phyloP scores from a whole-genome alignment of 139 green algal genomes.

The Haematococcus lacustris region DNA sequence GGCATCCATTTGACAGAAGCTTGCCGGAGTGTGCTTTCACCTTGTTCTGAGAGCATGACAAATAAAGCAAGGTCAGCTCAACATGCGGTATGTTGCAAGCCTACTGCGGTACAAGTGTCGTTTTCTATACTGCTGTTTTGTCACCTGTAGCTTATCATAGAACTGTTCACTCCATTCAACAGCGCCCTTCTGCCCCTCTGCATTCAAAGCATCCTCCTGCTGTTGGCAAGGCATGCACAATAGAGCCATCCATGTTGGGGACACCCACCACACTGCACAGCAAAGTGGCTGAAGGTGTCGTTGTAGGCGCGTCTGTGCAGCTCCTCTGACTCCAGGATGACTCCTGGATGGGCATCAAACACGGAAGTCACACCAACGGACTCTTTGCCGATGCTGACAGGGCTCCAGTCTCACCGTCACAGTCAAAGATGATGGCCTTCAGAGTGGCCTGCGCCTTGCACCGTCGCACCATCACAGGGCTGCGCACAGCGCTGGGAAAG shows the following conservation, averaged over 20 bases:
- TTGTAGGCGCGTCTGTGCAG: slow-evolving; percentile 89
- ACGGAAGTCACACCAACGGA: background rate
- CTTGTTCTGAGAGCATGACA: no score
- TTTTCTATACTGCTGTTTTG: no score
- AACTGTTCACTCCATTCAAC: slow-evolving; percentile 3
- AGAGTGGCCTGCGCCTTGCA: slow-evolving; percentile 13
- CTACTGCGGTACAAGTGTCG: no score
- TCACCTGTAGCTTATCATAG: background rate
- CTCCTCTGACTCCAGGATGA: slow-evolving; percentile 89
- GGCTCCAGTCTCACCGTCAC: slow-evolving; percentile 13
- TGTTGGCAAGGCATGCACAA: background rate
- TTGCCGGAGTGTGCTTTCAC: no score
- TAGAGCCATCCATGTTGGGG: background rate
- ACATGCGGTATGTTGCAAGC: no score
- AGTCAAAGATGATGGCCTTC: slow-evolving; percentile 24
- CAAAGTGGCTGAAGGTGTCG: slow-evolving; percentile 76
- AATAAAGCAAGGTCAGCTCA: no score
- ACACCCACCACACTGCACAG: slow-evolving; percentile 32
- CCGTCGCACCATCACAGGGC: no score
- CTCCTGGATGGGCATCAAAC: slow-evolving; percentile 41
- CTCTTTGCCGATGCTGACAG: background rate
- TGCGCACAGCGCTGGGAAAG: no score
- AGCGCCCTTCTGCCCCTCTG: background rate
- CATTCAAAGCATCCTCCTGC: background rate
- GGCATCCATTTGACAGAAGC: no score